Percentiles rank a stretch among this genome's conserved stretches.
Conservation (phyloP, 129 eudicot species). For the Flaveria brownii region DNA sequence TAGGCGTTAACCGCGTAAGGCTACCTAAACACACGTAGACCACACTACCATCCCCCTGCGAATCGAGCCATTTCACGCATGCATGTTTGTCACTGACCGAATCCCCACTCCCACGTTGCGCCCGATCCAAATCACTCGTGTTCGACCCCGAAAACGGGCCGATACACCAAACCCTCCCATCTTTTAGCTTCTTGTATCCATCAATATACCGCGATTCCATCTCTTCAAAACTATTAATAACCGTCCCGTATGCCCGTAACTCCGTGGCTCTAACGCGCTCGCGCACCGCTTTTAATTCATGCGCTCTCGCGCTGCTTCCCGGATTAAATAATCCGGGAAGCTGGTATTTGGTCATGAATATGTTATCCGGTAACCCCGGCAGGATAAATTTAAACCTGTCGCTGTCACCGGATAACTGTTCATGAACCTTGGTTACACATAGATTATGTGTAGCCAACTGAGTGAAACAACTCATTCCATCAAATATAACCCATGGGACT, state of each 20-base stretch:
- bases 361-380: constrained; percentile 50
- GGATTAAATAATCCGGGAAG: constrained; percentile 40
- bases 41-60: constrained; percentile 31
- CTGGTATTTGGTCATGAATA: constrained; percentile 42
- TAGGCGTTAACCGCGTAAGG: constrained; percentile 31
- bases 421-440: constrained; percentile 37
- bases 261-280: constrained; percentile 34
- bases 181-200: constrained; percentile 29
- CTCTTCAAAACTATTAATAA: constrained; percentile 55
- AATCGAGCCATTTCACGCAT: constrained; percentile 49
- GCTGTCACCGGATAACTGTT: constrained; percentile 3
- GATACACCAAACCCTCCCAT: constrained; percentile 52
- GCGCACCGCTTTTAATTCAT: neutral
- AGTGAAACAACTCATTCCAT: constrained; percentile 63
- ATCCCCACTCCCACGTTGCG: constrained; percentile 45
- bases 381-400: constrained; percentile 28
- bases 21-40: constrained; percentile 54
- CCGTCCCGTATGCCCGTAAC: constrained; percentile 40
- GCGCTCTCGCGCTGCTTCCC: constrained; percentile 23
- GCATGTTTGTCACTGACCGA: constrained; percentile 3
- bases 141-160: constrained; percentile 53
- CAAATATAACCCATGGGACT: constrained; percentile 50
- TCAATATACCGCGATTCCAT: constrained; percentile 44
- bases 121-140: constrained; percentile 41
- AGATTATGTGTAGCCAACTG: constrained; percentile 36